These are phyloP conservation scores for Rhexocercosporidium sp. DNA, from an alignment of 2,329 filamentous ascomycete species.

Conservation along the genomic window DNA sequence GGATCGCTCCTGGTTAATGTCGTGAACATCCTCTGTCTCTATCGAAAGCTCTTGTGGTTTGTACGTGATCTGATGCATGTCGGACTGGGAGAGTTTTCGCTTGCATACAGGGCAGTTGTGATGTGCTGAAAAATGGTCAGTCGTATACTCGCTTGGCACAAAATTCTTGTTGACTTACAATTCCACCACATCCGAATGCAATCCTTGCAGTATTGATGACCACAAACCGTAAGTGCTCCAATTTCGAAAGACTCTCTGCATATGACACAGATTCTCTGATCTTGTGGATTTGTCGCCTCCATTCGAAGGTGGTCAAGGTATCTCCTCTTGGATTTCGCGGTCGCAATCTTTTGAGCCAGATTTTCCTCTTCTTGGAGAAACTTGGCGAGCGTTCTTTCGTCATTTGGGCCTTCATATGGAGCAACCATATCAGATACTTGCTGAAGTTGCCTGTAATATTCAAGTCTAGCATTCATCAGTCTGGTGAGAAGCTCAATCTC, in stretches of 20 bases:
- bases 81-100: slow-evolving; percentile 62
- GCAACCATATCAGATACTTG: slow-evolving; percentile 87
- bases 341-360: slow-evolving; percentile 62
- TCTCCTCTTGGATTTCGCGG: slow-evolving; percentile 73
- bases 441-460: slow-evolving; percentile 91
- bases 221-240: slow-evolving; percentile 86
- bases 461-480: slow-evolving; percentile 83
- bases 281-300: slow-evolving; percentile 58
- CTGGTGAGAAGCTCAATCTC: slow-evolving; percentile 78
- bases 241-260: slow-evolving; percentile 77
- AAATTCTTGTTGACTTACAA: slow-evolving; percentile 24
- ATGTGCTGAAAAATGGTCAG: slow-evolving; percentile 50
- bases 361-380: slow-evolving; percentile 64
- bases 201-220: slow-evolving; percentile 89
- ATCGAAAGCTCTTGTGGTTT: slow-evolving; percentile 77
- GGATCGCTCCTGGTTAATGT: slow-evolving; percentile 37
- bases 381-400: slow-evolving; percentile 42
- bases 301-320: slow-evolving; percentile 60
- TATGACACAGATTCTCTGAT: slow-evolving; percentile 80
- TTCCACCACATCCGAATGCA: slow-evolving; percentile 83
- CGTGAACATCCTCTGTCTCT: slow-evolving; percentile 58
- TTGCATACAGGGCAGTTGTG: slow-evolving; percentile 88
- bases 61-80: slow-evolving; percentile 85
- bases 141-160: not conserved
- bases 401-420: slow-evolving; percentile 65